Percentiles rank a stretch among this genome's conserved stretches.
Evolutionary conservation across 1,139 yeast genomes (phyloP).

Genomic region (Saccharomycopsis hybrid): DNA sequence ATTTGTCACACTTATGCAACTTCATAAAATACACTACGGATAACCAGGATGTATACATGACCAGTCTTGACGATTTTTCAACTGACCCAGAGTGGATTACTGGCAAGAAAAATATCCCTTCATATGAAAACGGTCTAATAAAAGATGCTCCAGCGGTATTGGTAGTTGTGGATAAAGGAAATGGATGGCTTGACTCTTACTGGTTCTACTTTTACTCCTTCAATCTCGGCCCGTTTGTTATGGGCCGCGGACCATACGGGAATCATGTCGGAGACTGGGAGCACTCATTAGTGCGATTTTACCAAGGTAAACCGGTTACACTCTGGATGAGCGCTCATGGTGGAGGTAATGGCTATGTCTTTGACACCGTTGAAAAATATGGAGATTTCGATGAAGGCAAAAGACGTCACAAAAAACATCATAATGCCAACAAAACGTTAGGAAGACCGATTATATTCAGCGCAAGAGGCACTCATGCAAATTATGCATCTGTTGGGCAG

Average conservation of each 20-base stretch:
- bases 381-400: conserved; percentile 32
- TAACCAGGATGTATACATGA: conserved; percentile 40
- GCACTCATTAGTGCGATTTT: conserved; percentile 80
- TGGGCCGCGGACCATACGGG: conserved; percentile 97
- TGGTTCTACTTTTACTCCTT: conserved; percentile 97
- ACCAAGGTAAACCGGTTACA: conserved; percentile 73
- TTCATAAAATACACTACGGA: conserved; percentile 23
- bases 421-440: conserved; percentile 24
- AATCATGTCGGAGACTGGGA: conserved; percentile 99
- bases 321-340: conserved; percentile 99
- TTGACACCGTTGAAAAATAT: conserved; percentile 61
- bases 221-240: conserved; percentile 91
- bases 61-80: conserved; percentile 61
- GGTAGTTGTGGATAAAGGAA: conserved; percentile 84
- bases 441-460: conserved; percentile 72
- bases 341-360: conserved; percentile 88
- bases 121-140: conserved; percentile 62
- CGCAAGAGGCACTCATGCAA: conserved; percentile 96
- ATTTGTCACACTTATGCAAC: conserved; percentile 22
- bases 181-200: conserved; percentile 87
- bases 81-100: conserved; percentile 85
- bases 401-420: conserved; percentile 10
- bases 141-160: conserved; percentile 73
- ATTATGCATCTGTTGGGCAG: conserved; percentile 93
- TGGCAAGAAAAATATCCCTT: conserved; percentile 63